A percentile compares a stretch with the other conserved stretches of the same genome.
phyloP scores from a whole-genome alignment of 352 stramenopile species.

The Lagenidium giganteum region DNA sequence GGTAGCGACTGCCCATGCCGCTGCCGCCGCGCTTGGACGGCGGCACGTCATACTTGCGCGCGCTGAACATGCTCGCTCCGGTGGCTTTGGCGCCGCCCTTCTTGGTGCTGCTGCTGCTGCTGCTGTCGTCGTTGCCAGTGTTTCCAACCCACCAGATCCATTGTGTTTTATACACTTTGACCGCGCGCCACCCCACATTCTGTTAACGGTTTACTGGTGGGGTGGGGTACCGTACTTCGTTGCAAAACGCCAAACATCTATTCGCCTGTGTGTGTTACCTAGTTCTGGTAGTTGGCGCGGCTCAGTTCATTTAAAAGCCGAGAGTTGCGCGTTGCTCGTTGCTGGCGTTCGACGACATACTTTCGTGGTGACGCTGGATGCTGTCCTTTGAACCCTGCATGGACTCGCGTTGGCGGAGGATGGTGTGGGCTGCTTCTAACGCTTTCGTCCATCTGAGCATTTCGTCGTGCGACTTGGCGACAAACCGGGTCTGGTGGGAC shows the following conservation, averaged over 20 bases:
- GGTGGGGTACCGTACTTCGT: no score
- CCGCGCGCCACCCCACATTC: no score
- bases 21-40: conserved; percentile 52
- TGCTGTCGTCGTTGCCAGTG: no score
- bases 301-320: conserved; percentile 47
- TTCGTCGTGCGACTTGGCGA: conserved; percentile 64
- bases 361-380: conserved; percentile 16
- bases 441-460: conserved; percentile 69
- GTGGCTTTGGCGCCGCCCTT: background rate
- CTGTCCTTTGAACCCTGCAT: conserved; percentile 34
- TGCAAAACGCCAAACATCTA: no score
- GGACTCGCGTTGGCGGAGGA: no score
- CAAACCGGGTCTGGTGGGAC: conserved; percentile 69
- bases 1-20: no score
- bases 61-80: conserved; percentile 49
- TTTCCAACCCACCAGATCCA: no score
- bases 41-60: conserved; percentile 61
- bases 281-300: no score
- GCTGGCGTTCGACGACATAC: conserved; percentile 17
- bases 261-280: no score
- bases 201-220: no score
- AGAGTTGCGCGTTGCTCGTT: conserved; percentile 49
- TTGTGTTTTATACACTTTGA: no score
- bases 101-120: no score
- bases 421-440: conserved; percentile 40